phyloP scores from a whole-genome alignment of 2,329 filamentous ascomycete species.

The Didymella lethalis region DNA sequence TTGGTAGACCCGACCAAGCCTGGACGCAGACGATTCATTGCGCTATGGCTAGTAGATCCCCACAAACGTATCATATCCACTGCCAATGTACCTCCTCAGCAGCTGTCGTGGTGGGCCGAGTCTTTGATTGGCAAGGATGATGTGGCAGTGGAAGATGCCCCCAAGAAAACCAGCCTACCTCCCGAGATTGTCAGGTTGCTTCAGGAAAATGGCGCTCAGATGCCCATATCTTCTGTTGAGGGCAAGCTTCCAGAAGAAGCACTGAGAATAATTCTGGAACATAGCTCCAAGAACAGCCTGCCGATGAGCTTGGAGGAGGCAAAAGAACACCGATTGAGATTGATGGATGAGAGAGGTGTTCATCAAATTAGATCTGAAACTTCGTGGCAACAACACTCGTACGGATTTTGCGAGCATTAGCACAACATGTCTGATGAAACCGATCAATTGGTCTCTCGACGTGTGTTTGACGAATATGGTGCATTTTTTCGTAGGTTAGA shows the following conservation, averaged over 20 bases:
- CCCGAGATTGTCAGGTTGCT: slow-evolving; percentile 27
- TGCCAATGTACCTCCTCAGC: background rate
- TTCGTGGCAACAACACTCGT: background rate
- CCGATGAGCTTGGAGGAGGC: slow-evolving; percentile 33
- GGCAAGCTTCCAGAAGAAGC: slow-evolving; percentile 27
- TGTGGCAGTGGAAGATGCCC: too few relatives aligned
- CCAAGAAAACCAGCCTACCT: slow-evolving; percentile 20
- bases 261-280: slow-evolving; percentile 23
- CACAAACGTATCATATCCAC: background rate
- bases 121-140: too few relatives aligned
- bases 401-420: slow-evolving; percentile 12
- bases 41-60: background rate
- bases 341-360: slow-evolving; percentile 14
- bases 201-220: slow-evolving; percentile 11
- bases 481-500: too few relatives aligned
- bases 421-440: too few relatives aligned
- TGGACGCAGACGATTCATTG: background rate
- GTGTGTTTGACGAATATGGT: too few relatives aligned
- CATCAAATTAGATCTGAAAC: background rate
- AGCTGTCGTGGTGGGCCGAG: background rate
- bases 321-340: slow-evolving; percentile 19
- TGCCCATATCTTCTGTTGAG: background rate
- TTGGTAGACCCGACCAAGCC: background rate
- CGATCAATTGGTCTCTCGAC: too few relatives aligned
- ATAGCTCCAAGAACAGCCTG: slow-evolving; percentile 15